Base-by-base conservation (phyloP, 2,329 filamentous ascomycete species). In the Parastagonospora avenae region DNA sequence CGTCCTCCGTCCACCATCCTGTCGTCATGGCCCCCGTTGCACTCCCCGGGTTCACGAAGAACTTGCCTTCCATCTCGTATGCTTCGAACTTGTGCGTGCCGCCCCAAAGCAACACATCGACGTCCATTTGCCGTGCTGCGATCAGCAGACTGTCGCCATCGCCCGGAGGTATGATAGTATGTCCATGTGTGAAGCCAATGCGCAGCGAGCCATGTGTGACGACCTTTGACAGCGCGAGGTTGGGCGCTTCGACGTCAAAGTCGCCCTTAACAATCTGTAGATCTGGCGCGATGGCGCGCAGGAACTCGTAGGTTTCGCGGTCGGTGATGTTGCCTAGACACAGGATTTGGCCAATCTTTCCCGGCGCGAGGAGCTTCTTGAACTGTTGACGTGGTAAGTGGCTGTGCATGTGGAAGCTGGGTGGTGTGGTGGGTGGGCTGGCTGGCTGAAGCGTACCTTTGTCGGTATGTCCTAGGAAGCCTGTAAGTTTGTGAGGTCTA, bases 21-120 rank as follows among this genome's bases (percentile, higher is more conserved):
- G 82, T 84, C 52, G 80, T 85, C 74, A 86, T 82, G 2, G 86
- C 86, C 0, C 86, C 86, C 3, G 86, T 89, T 2, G 85, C 86
- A 70, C 83, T 86, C 27, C 86, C 86, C 0, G 86, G 86, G 62
- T 88, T 89, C 45, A 89, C 80, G 67, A 89, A 89, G 76, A 89
- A 89, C 63, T 87, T 85, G 33, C 86, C 86, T 68, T 89, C 86
- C 78, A 88, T 80, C 74, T 89, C 86, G 66, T 88, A 89, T 8
- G 86, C 86, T 71, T 89, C 86, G 60, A 89, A 89, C 49, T 83
- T 81, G 74, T 88, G 85, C 4, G 86, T 88, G 11, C 86, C 86
- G 32, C 85, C 86, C 85, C 86, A 89, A 45, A 88, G 77, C 54
- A 89, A 67, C 29, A 89, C 81, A 71, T 89, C 86, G 2, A 88